phyloP scores from a whole-genome alignment of 768 basidiomycete species.

The Leccinellum rugosiceps region DNA sequence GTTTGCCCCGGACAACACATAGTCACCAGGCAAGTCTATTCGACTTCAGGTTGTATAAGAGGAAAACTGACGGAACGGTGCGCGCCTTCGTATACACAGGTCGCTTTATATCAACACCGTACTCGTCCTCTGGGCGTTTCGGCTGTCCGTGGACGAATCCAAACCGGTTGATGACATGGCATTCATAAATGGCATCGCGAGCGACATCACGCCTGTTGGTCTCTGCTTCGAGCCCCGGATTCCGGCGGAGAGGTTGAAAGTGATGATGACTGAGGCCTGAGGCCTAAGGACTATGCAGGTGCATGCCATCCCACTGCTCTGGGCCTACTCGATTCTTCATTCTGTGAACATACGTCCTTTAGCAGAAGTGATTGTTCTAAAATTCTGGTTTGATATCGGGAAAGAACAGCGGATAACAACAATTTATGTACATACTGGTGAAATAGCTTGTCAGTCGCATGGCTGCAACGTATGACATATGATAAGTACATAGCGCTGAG shows the following conservation, averaged over 20 bases:
- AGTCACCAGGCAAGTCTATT: conserved; percentile 32
- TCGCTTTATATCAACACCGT: conserved; percentile 61
- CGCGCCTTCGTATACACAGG: conserved; percentile 26
- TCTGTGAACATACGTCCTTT: not conserved
- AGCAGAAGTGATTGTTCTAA: not conserved
- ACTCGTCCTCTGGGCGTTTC: conserved; percentile 59
- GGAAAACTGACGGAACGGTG: not conserved
- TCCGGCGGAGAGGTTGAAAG: conserved; percentile 2
- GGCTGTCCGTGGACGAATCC: conserved; percentile 41
- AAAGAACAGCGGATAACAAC: not conserved
- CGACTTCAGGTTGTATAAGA: not conserved
- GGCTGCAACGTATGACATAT: not conserved
- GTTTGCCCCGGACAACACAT: conserved; percentile 62
- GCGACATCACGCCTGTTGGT: conserved; percentile 42
- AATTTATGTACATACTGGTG: not conserved
- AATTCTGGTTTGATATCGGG: not conserved
- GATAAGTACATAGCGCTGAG: not conserved
- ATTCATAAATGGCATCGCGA: conserved; percentile 35
- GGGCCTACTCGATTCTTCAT: not conserved
- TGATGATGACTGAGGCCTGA: conserved; percentile 2
- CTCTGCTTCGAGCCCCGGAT: conserved; percentile 49
- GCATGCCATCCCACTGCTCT: not conserved
- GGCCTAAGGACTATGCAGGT: not conserved
- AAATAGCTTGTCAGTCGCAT: not conserved
- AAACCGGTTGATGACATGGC: conserved; percentile 54